Evolutionary conservation across 768 basidiomycete species (phyloP).

Genomic region (Lactarius psammicola): DNA sequence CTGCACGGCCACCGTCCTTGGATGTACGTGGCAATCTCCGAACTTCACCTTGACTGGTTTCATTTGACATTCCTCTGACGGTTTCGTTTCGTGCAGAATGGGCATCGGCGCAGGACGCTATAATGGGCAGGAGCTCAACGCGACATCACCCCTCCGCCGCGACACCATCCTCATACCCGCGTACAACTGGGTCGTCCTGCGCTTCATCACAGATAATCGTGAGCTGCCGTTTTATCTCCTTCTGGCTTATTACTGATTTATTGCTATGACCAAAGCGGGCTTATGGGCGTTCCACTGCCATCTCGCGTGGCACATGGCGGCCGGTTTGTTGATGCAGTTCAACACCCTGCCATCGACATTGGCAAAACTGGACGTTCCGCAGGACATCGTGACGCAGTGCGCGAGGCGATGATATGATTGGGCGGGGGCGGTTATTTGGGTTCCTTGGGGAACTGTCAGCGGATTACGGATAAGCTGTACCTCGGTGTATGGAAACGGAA

Average conservation of each 20-base stretch:
- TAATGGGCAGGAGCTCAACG: conserved; percentile 16
- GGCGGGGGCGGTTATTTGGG: too few relatives aligned
- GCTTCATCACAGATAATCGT: conserved; percentile 27
- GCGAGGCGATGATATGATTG: too few relatives aligned
- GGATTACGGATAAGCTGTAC: too few relatives aligned
- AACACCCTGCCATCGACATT: conserved; percentile 10
- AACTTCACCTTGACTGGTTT: too few relatives aligned
- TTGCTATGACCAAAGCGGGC: conserved; percentile 4
- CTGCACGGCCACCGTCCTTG: conserved; percentile 23
- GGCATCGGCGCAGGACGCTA: conserved; percentile 22
- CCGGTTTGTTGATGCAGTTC: conserved; percentile 24
- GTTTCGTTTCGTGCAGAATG: conserved; percentile 14
- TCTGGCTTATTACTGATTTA: background rate
- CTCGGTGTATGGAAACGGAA: too few relatives aligned
- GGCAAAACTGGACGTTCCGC: conserved; percentile 16
- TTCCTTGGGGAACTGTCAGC: too few relatives aligned
- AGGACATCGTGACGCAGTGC: conserved; percentile 20
- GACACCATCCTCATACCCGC: conserved; percentile 26
- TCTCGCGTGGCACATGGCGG: conserved; percentile 24
- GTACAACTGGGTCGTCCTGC: conserved; percentile 20
- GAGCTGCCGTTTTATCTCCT: background rate
- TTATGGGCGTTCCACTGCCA: conserved; percentile 28
- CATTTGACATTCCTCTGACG: background rate
- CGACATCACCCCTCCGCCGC: conserved; percentile 20
- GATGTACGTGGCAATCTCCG: conserved; percentile 11